Base-by-base conservation (phyloP, 225 moss, liverwort and hornwort genomes). In the Straminergon stramineum region DNA sequence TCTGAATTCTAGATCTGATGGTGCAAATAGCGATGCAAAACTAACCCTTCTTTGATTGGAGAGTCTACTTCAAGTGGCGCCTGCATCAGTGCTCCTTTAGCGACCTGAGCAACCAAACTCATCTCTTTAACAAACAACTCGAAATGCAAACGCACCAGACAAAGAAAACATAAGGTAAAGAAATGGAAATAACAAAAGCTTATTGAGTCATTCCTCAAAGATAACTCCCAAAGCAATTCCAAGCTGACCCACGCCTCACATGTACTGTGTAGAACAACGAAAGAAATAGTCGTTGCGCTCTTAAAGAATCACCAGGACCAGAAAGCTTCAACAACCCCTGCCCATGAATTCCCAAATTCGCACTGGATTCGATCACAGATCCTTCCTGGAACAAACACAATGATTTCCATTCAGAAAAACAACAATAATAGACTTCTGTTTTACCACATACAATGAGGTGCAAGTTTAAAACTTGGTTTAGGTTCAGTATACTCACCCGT, bases 311-410 rank as follows among this genome's bases (percentile, higher is more conserved):
- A 84, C 98, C 97, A 41, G 91, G 89, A 83, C 96, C 97, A 87
- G 90, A 95, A 77, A 99, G 96, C 89, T 94, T 96, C 90, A 99
- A 85, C 71, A 97, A 92, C 60, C 98, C 98, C 96, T 99, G 98
- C 52, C 98, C 98, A 94, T 99, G 97, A 91, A 99, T 88, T 77
- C 96, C 98, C 87, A 99, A 89, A 89, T 99, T 96, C 45, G 96
- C 96, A 90, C 96, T 96, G 45, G 98, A 97, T 88, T 92, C 88
- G 64, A 99, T 96, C 86, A 96, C 92, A 30, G 97, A 99, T 81
- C 97, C 96, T 92, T 96, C 95, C 98, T 97, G 93, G 15, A 90
- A 87, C 79, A 92, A 60, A 85, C 87, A 90, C 23, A 30, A 80
- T 35, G 81, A 78, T 23, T 60, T 62, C 17, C 81, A 86, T 17